Evolutionary conservation across 192 early-diverging fungal species (phyloP).

Genomic region (Coemansia sp.): DNA sequence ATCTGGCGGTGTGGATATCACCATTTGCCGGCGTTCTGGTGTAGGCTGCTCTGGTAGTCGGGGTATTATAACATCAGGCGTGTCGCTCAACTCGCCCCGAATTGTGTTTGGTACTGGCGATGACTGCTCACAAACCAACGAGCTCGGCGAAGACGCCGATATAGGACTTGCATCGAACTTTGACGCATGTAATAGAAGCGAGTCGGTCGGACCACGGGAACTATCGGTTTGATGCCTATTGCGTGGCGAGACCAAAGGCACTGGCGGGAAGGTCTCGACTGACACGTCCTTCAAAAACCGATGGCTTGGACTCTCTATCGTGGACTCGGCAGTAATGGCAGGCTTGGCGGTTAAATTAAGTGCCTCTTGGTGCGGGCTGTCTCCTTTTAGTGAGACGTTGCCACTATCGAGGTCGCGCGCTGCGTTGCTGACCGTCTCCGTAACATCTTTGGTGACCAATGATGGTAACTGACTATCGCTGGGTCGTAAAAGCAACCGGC

Average conservation of each 20-base stretch:
- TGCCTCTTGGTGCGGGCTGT: conserved; percentile 10
- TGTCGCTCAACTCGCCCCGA: neutral
- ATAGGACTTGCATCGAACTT: neutral
- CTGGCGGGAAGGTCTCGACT: conserved; percentile 19
- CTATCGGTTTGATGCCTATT: neutral
- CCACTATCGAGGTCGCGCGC: neutral
- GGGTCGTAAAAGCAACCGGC: conserved; percentile 30
- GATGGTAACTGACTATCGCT: conserved; percentile 7
- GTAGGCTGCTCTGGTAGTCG: neutral
- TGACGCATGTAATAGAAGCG: conserved; percentile 17
- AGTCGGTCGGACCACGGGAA: conserved; percentile 14
- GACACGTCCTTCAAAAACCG: neutral
- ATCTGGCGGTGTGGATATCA: conserved; percentile 27
- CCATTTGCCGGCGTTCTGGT: neutral
- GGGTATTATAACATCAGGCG: neutral
- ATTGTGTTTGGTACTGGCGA: neutral
- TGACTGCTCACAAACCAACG: neutral
- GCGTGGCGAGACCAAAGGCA: neutral
- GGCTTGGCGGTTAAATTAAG: neutral
- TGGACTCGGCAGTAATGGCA: neutral
- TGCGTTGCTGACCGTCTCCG: neutral
- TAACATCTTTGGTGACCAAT: neutral
- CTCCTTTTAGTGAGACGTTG: conserved; percentile 10
- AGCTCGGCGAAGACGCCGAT: neutral
- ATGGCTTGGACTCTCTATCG: neutral